Conservation (phyloP, 768 basidiomycete species). For the Xerocomus spinulosus region DNA sequence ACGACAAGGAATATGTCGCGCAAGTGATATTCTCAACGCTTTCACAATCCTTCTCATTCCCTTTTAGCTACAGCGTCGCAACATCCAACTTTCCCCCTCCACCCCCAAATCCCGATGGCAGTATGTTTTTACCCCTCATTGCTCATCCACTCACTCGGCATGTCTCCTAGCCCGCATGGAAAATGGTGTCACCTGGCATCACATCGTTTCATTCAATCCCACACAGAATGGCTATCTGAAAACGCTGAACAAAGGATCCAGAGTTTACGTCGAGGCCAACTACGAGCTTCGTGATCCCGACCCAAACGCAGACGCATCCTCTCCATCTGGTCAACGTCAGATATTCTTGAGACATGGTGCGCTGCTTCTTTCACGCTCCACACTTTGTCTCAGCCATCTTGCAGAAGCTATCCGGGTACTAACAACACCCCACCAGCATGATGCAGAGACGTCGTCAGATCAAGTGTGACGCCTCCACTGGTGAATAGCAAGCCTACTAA, state of each 20-base stretch:
- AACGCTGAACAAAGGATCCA: slow-evolving; percentile 62
- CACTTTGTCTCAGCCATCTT: slow-evolving; percentile 5
- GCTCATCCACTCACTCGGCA: background rate
- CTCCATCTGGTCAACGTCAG: slow-evolving; percentile 72
- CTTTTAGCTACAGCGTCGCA: slow-evolving; percentile 66
- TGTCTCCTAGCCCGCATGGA: slow-evolving; percentile 45
- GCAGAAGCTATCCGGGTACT: slow-evolving; percentile 55
- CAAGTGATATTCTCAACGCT: slow-evolving; percentile 33
- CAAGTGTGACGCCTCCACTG: slow-evolving; percentile 16
- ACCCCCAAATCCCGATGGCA: slow-evolving; percentile 55
- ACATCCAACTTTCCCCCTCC: slow-evolving; percentile 61
- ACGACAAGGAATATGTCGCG: slow-evolving; percentile 75
- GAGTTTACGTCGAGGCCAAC: slow-evolving; percentile 76
- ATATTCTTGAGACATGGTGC: slow-evolving; percentile 79
- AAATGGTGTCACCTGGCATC: slow-evolving; percentile 66
- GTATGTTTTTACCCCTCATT: slow-evolving; percentile 36
- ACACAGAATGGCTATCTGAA: slow-evolving; percentile 57
- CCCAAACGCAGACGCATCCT: slow-evolving; percentile 55
- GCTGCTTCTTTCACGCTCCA: slow-evolving; percentile 9
- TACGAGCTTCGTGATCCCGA: slow-evolving; percentile 76
- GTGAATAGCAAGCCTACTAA: background rate
- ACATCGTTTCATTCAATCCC: slow-evolving; percentile 68
- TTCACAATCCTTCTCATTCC: background rate
- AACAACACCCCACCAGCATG: slow-evolving; percentile 26
- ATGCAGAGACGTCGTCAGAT: slow-evolving; percentile 16